Evolutionary conservation across 2,329 filamentous ascomycete genomes (phyloP), one percentile per base, ranked within the genome.

Genomic region (Botrytis elliptica): DNA sequence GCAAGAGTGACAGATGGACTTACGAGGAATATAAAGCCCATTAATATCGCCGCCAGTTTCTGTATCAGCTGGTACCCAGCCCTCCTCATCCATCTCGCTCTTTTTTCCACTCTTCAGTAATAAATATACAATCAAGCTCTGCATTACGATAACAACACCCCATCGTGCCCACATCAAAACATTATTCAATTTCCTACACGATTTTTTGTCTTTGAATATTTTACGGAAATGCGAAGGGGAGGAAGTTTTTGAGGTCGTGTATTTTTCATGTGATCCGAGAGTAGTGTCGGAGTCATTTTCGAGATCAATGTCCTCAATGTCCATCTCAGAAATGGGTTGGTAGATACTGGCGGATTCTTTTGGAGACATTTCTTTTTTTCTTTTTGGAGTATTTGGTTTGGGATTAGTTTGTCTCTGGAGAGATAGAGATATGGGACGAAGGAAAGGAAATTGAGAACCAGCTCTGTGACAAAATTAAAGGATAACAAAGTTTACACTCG

Each of bases 1-100:
- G 9, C 25, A 25, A 29, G 20, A 62, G 3, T 36, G 49, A n/a
- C 74, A 57, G 1, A n/a, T 36, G 59, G 2, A 72, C 79, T 76
- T 71, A 81, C 81, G 75, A 40, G 81, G 79, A 49, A 79, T 73
- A 66, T 79, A 81, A 9, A 82, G 59, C 4, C 79, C 80, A 76
- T 81, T 81, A 22, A 81, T 76, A 78, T 82, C 80, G n/a, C 77
- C 80, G 29, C 81, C 81, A 0, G 80, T 81, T 73, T 82, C 81
- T 16, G 77, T 78, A 70, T 76, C 76, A 4, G 67, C 69, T 33
- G 73, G 71, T 22, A 70, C 63, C 75, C 76, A 78, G 4, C 38
- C 60, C 14, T 70, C 40, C 29, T 63, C 36, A 6, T n/a, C 6
- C 18, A 14, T 6, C 38, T 36, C 25, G 20, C 40, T 67, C 25